A percentile compares a stretch with the other conserved stretches of the same genome.
Evolutionary conservation across 257 asterid species (phyloP).

Genomic region (Lycium ferocissimum): DNA sequence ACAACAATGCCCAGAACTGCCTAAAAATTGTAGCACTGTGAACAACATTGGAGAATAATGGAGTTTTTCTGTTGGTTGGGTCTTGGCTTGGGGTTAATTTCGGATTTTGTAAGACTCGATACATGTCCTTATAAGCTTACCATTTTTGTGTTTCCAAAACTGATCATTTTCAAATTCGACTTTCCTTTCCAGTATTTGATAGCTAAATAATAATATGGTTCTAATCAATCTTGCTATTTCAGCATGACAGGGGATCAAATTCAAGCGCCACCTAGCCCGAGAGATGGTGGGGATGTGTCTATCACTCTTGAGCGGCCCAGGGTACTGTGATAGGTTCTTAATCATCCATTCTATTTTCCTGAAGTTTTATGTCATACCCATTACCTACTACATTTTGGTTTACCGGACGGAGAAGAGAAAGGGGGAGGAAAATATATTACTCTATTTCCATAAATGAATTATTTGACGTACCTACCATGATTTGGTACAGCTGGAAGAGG

Average conservation of each 20-base stretch:
- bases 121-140: background rate
- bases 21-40: slow-evolving; percentile 20
- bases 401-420: background rate
- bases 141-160: background rate
- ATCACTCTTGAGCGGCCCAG: slow-evolving; percentile 66
- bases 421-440: slow-evolving; percentile 17
- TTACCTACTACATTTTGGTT: background rate
- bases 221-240: slow-evolving; percentile 47
- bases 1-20: slow-evolving; percentile 22
- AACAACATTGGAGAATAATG: slow-evolving; percentile 8
- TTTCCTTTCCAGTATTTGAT: slow-evolving; percentile 12
- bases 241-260: slow-evolving; percentile 95
- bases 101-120: background rate
- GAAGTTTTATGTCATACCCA: slow-evolving; percentile 18
- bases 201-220: background rate
- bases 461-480: background rate
- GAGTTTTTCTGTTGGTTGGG: background rate
- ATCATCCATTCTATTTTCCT: background rate
- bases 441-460: slow-evolving; percentile 19
- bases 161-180: background rate
- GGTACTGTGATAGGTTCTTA: slow-evolving; percentile 51
- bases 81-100: slow-evolving; percentile 9
- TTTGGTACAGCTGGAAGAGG: background rate
- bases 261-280: slow-evolving; percentile 86
- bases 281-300: slow-evolving; percentile 82